Evolutionary conservation across 164 flowering plant species (phyloP).

Genomic region (Kingdonia uniflora): DNA sequence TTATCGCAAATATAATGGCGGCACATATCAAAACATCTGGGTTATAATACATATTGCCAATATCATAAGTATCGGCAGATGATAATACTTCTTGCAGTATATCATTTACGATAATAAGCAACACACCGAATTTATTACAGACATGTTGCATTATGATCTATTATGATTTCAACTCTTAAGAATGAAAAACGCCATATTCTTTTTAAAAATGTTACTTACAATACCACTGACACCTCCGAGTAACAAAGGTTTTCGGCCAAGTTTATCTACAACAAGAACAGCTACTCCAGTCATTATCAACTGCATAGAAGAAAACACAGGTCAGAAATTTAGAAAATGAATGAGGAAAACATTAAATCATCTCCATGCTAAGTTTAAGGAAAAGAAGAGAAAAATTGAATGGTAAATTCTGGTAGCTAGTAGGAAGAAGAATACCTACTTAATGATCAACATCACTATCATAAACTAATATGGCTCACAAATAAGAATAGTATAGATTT

Average conservation of each 20-base stretch:
- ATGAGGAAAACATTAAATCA: neutral
- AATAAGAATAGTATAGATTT: too few relatives aligned
- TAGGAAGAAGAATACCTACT: too few relatives aligned
- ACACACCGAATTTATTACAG: neutral
- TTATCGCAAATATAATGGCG: too few relatives aligned
- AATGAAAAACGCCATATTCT: neutral
- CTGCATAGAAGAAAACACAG: slow-evolving; percentile 22
- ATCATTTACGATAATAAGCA: too few relatives aligned
- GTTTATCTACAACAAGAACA: slow-evolving; percentile 74
- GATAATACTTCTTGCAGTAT: too few relatives aligned
- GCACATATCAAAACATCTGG: too few relatives aligned
- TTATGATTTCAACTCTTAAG: neutral
- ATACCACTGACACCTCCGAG: slow-evolving; percentile 92
- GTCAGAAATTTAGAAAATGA: slow-evolving; percentile 2
- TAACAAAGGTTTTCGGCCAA: slow-evolving; percentile 92
- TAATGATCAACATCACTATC: too few relatives aligned
- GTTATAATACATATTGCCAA: too few relatives aligned
- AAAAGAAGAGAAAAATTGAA: neutral
- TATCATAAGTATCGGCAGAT: too few relatives aligned
- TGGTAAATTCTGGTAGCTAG: too few relatives aligned
- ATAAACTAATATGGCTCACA: too few relatives aligned
- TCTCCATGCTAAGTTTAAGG: neutral
- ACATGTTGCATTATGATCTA: neutral
- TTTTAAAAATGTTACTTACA: slow-evolving; percentile 32
- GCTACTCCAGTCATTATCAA: slow-evolving; percentile 84